These are phyloP conservation scores for Phytopythium litorale DNA, from an alignment of 352 stramenopile genomes.

Conservation along the genomic window DNA sequence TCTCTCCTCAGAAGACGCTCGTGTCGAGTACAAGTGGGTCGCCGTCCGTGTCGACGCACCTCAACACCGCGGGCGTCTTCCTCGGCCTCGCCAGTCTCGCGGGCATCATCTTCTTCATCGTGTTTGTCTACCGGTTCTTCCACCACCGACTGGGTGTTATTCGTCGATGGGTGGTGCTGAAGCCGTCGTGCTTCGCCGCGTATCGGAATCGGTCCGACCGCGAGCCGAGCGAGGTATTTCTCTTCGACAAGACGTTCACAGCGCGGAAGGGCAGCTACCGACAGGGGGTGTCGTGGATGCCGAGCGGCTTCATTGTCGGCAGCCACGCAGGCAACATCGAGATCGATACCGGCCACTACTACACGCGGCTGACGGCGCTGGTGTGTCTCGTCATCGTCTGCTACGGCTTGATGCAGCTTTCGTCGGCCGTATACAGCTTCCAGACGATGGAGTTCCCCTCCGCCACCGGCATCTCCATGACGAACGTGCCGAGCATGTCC, in stretches of 20 bases:
- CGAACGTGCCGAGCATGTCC: slow-evolving; percentile 29
- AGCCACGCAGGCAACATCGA: slow-evolving; percentile 82
- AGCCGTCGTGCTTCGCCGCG: slow-evolving; percentile 81
- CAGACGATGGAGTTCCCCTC: slow-evolving; percentile 33
- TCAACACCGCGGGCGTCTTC: slow-evolving; percentile 51
- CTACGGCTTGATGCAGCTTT: slow-evolving; percentile 63
- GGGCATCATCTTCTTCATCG: slow-evolving; percentile 59
- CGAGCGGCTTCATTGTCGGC: slow-evolving; percentile 73
- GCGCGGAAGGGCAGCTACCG: slow-evolving; percentile 73
- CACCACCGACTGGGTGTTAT: slow-evolving; percentile 82
- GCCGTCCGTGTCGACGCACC: slow-evolving; percentile 39
- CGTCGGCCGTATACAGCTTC: slow-evolving; percentile 57
- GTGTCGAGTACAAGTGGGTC: slow-evolving; percentile 33
- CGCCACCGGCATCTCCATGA: slow-evolving; percentile 20
- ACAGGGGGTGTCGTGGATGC: slow-evolving; percentile 87
- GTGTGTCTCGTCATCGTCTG: slow-evolving; percentile 57
- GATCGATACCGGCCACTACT: slow-evolving; percentile 85
- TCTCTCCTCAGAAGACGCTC: slow-evolving; percentile 56
- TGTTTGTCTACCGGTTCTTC: slow-evolving; percentile 88
- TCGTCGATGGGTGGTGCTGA: slow-evolving; percentile 84
- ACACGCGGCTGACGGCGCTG: slow-evolving; percentile 73
- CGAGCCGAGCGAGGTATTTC: slow-evolving; percentile 82
- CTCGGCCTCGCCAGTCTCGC: slow-evolving; percentile 45
- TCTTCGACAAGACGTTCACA: slow-evolving; percentile 85
- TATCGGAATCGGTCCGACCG: slow-evolving; percentile 70